These are phyloP conservation scores for Eucalyptus brandiana DNA, from an alignment of 345 rosid genomes.

Conservation along the genomic window DNA sequence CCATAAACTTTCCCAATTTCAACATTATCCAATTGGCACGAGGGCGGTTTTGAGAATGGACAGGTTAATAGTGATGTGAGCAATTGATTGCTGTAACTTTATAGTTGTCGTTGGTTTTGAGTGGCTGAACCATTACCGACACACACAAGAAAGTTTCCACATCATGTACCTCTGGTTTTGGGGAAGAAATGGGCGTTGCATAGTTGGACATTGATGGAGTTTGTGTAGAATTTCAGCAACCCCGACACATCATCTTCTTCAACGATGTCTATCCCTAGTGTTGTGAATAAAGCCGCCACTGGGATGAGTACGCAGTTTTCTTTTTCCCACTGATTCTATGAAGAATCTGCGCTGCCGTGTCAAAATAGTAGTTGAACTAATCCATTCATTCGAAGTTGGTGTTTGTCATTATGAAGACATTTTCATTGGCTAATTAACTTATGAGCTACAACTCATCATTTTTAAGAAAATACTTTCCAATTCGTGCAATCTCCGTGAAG, in stretches of 20 bases:
- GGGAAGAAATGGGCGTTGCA: not conserved
- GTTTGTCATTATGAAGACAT: not conserved
- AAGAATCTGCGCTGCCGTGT: not conserved
- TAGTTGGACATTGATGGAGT: not conserved
- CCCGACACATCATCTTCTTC: not conserved
- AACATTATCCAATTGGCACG: not conserved
- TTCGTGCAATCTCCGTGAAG: not conserved
- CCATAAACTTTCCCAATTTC: not conserved
- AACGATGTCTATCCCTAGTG: not conserved
- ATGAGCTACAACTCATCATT: not conserved
- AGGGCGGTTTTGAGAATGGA: not conserved
- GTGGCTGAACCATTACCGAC: not conserved
- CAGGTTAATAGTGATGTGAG: not conserved
- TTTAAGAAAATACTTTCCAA: not conserved
- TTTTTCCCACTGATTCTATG: not conserved
- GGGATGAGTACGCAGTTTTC: not conserved
- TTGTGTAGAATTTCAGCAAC: not conserved
- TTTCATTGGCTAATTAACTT: not conserved
- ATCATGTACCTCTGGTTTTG: not conserved
- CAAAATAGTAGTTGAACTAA: not conserved
- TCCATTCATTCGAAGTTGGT: not conserved
- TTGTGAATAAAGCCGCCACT: not conserved
- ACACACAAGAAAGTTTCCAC: not conserved
- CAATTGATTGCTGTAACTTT: not conserved
- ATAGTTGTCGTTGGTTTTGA: not conserved